Conservation (phyloP, 2,329 filamentous ascomycete genomes). For the Phoma sp. region DNA sequence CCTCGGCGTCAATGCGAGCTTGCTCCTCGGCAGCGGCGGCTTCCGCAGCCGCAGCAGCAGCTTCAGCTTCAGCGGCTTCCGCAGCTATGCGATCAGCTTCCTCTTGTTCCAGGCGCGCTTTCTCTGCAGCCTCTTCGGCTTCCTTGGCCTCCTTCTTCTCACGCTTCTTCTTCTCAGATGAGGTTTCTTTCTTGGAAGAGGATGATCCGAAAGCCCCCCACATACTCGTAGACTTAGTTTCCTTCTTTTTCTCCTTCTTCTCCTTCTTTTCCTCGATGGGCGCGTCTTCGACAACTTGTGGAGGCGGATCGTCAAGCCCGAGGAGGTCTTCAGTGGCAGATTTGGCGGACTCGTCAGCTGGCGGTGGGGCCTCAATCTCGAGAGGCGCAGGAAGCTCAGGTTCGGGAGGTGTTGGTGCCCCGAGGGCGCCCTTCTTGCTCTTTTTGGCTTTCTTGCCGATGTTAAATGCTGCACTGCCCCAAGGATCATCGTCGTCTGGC, state of each 20-base stretch:
- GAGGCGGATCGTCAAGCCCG: slow-evolving; percentile 37
- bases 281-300: slow-evolving; percentile 18
- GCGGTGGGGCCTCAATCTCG: slow-evolving; percentile 54
- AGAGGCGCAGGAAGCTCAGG: slow-evolving; percentile 56
- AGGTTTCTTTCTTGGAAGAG: slow-evolving; percentile 40
- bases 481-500: slow-evolving; percentile 51
- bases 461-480: slow-evolving; percentile 45
- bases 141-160: slow-evolving; percentile 47
- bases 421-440: slow-evolving; percentile 59
- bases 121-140: slow-evolving; percentile 34
- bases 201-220: slow-evolving; percentile 28
- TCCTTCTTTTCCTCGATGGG: slow-evolving; percentile 33
- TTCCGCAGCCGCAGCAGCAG: slow-evolving; percentile 20
- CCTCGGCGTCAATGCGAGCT: slow-evolving; percentile 14
- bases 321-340: slow-evolving; percentile 46
- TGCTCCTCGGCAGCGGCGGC: slow-evolving; percentile 29
- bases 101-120: slow-evolving; percentile 47
- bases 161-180: slow-evolving; percentile 39
- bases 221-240: slow-evolving; percentile 30
- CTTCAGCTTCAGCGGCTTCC: slow-evolving; percentile 41
- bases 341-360: slow-evolving; percentile 42
- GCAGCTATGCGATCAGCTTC: slow-evolving; percentile 44
- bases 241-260: slow-evolving; percentile 37
- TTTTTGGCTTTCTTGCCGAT: slow-evolving; percentile 63
- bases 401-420: slow-evolving; percentile 54